Conservation (phyloP, 345 rosid genomes). For the Eucalyptus decipiens region DNA sequence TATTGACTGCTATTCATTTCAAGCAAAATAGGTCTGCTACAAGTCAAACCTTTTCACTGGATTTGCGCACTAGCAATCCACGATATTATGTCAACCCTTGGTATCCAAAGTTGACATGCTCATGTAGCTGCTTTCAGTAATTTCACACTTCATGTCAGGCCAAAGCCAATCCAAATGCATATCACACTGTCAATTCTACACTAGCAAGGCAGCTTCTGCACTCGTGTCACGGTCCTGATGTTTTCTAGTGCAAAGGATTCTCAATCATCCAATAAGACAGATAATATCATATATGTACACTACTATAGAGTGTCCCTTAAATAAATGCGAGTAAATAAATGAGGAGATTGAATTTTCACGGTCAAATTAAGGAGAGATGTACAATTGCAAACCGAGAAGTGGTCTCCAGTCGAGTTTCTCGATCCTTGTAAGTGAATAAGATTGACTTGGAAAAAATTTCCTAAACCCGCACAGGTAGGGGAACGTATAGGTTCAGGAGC, state of each 20-base stretch:
- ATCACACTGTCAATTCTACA: background rate
- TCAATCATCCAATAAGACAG: no score
- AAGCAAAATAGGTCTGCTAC: background rate
- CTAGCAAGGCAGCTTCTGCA: background rate
- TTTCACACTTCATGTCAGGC: background rate
- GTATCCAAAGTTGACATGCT: background rate
- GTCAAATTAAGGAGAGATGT: background rate
- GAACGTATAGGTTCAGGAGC: background rate
- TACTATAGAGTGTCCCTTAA: no score
- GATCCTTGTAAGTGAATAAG: background rate
- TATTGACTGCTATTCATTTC: background rate
- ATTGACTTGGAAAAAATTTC: background rate
- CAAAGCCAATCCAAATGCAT: background rate
- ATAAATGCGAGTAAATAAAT: background rate
- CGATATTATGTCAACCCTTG: background rate
- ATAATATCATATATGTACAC: no score
- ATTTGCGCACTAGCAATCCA: background rate
- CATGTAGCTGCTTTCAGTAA: background rate
- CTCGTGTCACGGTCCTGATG: background rate
- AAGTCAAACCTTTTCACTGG: background rate
- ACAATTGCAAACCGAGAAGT: background rate
- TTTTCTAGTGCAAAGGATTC: no score
- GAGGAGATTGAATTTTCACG: background rate
- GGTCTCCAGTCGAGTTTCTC: background rate
- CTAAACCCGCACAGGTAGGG: background rate